A percentile compares a stretch with the other conserved stretches of the same genome.
These are phyloP conservation scores for Xylaria multiplex DNA, from an alignment of 2,329 filamentous ascomycete genomes.

Conservation along the genomic window DNA sequence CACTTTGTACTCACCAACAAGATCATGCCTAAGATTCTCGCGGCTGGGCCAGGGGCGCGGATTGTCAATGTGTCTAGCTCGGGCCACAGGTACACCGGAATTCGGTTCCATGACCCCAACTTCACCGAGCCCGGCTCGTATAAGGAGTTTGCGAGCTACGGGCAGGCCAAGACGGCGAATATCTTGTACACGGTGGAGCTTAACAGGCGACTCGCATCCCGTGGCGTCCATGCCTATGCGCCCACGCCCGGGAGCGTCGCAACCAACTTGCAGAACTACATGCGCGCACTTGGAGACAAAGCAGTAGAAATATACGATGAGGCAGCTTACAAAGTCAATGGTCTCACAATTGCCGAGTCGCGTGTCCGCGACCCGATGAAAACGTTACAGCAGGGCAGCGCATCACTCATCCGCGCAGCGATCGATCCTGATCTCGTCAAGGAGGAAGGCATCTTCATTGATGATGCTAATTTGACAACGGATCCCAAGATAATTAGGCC, in stretches of 20 bases:
- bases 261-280: conserved; percentile 43
- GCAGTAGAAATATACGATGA: conserved; percentile 39
- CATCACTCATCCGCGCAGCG: conserved; percentile 56
- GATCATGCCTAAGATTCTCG: conserved; percentile 44
- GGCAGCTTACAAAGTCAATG: conserved; percentile 41
- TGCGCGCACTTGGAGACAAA: conserved; percentile 30
- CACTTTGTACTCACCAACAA: conserved; percentile 49
- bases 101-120: conserved; percentile 47
- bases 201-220: conserved; percentile 39
- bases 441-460: conserved; percentile 49
- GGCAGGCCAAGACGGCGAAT: conserved; percentile 58
- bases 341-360: conserved; percentile 38
- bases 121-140: conserved; percentile 47
- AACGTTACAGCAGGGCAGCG: conserved; percentile 54
- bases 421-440: conserved; percentile 54
- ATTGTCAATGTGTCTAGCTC: conserved; percentile 42
- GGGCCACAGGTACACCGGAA: conserved; percentile 39
- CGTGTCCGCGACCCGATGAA: conserved; percentile 42
- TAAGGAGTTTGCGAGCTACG: conserved; percentile 53
- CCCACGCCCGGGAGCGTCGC: conserved; percentile 53
- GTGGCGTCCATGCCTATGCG: conserved; percentile 50
- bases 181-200: conserved; percentile 55
- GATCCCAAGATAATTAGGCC: conserved; percentile 45
- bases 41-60: conserved; percentile 36
- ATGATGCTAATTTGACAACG: conserved; percentile 49